A percentile compares a stretch with the other conserved stretches of the same genome.
These are phyloP conservation scores for Thalia dealbata DNA, from an alignment of 176 grass and related monocot species.

Conservation along the genomic window DNA sequence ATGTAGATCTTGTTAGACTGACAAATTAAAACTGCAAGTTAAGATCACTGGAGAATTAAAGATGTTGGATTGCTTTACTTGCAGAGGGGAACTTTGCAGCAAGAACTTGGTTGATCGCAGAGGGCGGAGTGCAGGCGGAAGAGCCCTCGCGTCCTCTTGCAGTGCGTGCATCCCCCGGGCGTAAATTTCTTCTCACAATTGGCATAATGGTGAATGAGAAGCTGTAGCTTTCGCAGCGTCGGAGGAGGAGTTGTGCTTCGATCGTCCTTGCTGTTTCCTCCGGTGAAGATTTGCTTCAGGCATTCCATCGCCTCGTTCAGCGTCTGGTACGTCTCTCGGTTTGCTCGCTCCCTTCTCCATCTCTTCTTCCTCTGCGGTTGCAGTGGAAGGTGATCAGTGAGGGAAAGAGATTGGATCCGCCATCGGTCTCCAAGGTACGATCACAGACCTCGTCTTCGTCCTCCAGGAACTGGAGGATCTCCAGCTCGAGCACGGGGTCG, in stretches of 20 bases:
- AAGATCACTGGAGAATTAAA: neutral
- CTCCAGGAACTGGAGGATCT: slow-evolving; percentile 42
- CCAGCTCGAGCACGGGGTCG: slow-evolving; percentile 34
- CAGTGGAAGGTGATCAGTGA: neutral
- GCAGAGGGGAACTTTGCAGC: slow-evolving; percentile 40
- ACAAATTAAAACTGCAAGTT: no score
- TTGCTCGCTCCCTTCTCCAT: slow-evolving; percentile 36
- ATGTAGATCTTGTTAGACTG: no score
- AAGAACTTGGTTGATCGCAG: slow-evolving; percentile 22
- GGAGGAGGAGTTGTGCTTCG: neutral
- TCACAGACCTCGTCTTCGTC: slow-evolving; percentile 47
- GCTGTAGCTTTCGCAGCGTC: slow-evolving; percentile 28
- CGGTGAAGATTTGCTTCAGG: slow-evolving; percentile 31
- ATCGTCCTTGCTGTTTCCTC: neutral
- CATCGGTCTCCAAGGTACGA: neutral
- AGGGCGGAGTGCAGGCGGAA: slow-evolving; percentile 64
- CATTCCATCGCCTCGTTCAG: slow-evolving; percentile 53
- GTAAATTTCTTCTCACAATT: slow-evolving; percentile 28
- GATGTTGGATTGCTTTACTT: slow-evolving; percentile 18
- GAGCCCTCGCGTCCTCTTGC: slow-evolving; percentile 41
- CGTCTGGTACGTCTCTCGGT: slow-evolving; percentile 45
- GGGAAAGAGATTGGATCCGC: neutral
- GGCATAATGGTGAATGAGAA: slow-evolving; percentile 41
- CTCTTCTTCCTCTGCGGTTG: slow-evolving; percentile 42
- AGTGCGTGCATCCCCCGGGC: slow-evolving; percentile 36